Base-by-base conservation (phyloP, 2,329 filamentous ascomycete species). In the Aphanoascus verrucosus region DNA sequence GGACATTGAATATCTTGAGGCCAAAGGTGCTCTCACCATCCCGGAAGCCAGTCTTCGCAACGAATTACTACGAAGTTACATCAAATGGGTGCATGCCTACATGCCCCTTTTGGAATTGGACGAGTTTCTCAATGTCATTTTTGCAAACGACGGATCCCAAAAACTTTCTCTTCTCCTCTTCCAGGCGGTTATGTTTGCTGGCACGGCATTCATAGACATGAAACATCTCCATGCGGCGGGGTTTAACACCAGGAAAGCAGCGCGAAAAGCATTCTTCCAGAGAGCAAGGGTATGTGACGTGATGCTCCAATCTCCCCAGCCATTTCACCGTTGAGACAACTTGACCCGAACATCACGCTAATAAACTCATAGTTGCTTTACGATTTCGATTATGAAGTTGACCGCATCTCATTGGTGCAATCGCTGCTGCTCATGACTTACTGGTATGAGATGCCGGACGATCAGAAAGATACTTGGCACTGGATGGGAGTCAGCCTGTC, bases 401-500 rank as follows among this genome's bases (percentile, higher is more conserved):
- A 96, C 67, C 86, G 90, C 49, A 84, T 96, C 55, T 82, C 88
- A 17, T 78, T 96, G 20, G 88, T 96, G 14, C 91, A 96, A 69
- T 85, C 87, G 3, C 76, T 96, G 19, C 76, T 96, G 20, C 77
- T 96, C 56, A 90, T 96, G 86, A 95, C 90, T 2, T 95, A 94
- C 68, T 97, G 91, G 86, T 96, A 96, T 67, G 90, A 96, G 70
- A 94, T 88, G 11, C 90, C 90, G 0, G 89, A 96, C 69, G 91
- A 96, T 67, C 88, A 95, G 66, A 96, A 96, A 69, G 91, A 96
- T 67, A 96, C 90, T 44, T 96, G 91, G 87, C 90, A 96, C 66
- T 96, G 90, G 91, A 94, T 96, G 87, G 91, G 91, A 15, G 88
- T 96, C 37, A 91, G 90, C 41, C 87, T 94, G 56, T 95, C 90